Base-by-base conservation (phyloP, 768 basidiomycete species). In the Cystobasidium onofrii region DNA sequence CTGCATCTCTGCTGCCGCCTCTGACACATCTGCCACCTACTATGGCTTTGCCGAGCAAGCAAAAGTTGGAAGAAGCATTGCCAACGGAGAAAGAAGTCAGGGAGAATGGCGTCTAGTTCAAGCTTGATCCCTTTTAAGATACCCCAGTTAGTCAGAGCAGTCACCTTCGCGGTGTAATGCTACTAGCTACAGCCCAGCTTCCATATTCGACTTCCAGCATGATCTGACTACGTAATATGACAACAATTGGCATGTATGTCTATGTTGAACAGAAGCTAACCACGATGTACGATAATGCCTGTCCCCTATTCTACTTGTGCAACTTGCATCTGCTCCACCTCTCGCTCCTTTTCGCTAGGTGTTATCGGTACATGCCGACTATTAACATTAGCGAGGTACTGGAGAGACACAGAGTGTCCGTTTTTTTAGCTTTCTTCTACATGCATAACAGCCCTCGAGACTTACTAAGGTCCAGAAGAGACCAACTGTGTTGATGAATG, bases 21-120 rank as follows among this genome's bases (percentile, higher is more conserved):
- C 81, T 94, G 78, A 88, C 87, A 27, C 92, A 91, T n/a, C 85
- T 98, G 29, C 95, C 95, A 2, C 89, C 90, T 0, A 91, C 91
- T 4, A 97, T 96, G 95, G 85, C 89, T 46, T 84, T 91, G 78
- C 88, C 89, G 0, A 77, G 76, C 23, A 80, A 76, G 61, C 66
- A 79, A 64, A 76, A 76, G 25, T 75, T 79, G 9, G 61, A 76
- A 46, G 76, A 75, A 67, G 72, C 78, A 15, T 52, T 76, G 33
- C 65, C 66, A 29, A 72, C 34, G 20, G 74, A 75, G 34, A 70
- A 52, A 13, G 73, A 74, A 41, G 64, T 63, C 25, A 50, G 69
- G 36, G 33, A 55, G 23, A 71, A 71, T 36, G 69, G 54, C 29
- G 39, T 12, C 25, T 29, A 25, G 23, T 12, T 29, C 52, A 54